Evolutionary conservation across 2,329 filamentous ascomycete genomes (phyloP), one percentile per base, ranked within the genome.

Genomic region (Teratosphaeria gauchensis): DNA sequence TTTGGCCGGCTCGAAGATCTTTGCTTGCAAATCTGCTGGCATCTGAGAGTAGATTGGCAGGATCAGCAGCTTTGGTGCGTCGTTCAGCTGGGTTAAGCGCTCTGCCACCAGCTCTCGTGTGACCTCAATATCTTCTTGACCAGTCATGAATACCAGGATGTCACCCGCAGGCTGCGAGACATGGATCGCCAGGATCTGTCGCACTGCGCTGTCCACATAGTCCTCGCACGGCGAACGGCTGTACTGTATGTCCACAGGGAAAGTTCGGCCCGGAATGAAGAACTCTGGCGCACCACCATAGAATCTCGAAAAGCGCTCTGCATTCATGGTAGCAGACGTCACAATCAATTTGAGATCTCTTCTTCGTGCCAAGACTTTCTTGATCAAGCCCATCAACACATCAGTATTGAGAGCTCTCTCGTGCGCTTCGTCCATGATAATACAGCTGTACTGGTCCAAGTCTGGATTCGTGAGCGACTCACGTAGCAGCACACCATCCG

Each of bases 361-460:
- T 61, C 95, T 84, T 56, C 92, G 82, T 62, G 92, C 88, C 53
- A 99, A 77, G 3, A 99, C 92, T 75, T 99, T 99, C 74, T 97
- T 99, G 77, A 99, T 92, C 31, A 99, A 77, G 0, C 94, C 94
- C 89, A 99, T 96, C 14, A 99, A 77, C 19, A 99, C 92, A 73
- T 99, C 94, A 0, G 94, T 99, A 70, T 99, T 97, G 55, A 99
- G 77, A 1, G 94, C 92, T 72, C 94, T 84, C 74, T 99, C 94
- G 80, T 99, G 94, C 4, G 94, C 95, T 77, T 99, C 94, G 71
- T 99, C 94, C 94, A 99, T 99, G 74, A 99, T 99, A 68, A 99
- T 91, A 72, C 92, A 96, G 14, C 92, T 96, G 72, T 99, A 99
- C 64, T 90, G 89, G 73, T 97, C 94, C 53, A 99, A 80, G 72